A percentile compares a stretch with the other conserved stretches of the same genome.
Conservation (phyloP, 768 basidiomycete genomes). For the Rhodosporidiobolus odoratus region DNA sequence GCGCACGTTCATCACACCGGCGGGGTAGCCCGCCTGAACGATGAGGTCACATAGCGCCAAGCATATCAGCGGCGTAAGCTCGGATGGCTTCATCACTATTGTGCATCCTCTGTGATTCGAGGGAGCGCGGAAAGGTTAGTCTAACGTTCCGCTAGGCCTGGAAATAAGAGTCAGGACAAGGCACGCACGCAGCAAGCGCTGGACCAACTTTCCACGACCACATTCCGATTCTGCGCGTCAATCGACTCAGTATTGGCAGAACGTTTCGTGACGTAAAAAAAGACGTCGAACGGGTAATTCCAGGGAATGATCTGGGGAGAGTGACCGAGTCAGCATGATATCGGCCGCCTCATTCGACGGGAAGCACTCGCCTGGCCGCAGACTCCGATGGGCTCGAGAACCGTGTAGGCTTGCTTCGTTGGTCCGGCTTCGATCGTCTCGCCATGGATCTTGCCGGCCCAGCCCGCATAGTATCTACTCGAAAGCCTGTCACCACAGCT, state of each 20-base stretch:
- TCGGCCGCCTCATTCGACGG: too few relatives aligned
- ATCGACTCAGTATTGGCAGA: too few relatives aligned
- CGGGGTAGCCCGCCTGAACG: slow-evolving; percentile 81
- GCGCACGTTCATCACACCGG: slow-evolving; percentile 86
- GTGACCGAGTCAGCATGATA: too few relatives aligned
- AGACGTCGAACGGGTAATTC: slow-evolving; percentile 42
- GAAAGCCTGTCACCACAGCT: too few relatives aligned
- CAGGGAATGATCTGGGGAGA: slow-evolving; percentile 50
- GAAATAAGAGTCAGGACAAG: too few relatives aligned
- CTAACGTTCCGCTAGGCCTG: too few relatives aligned
- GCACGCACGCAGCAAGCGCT: slow-evolving; percentile 62
- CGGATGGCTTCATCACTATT: slow-evolving; percentile 87
- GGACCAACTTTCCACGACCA: slow-evolving; percentile 81
- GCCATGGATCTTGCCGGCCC: slow-evolving; percentile 78
- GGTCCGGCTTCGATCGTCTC: slow-evolving; percentile 73
- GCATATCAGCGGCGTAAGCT: slow-evolving; percentile 36
- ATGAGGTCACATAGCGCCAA: slow-evolving; percentile 62
- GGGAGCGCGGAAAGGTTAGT: not conserved
- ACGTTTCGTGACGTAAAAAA: too few relatives aligned
- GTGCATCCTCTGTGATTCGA: slow-evolving; percentile 60
- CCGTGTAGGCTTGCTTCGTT: slow-evolving; percentile 69
- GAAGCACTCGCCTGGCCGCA: slow-evolving; percentile 59
- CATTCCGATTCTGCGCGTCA: slow-evolving; percentile 41
- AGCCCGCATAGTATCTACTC: slow-evolving; percentile 76
- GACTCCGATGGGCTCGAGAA: slow-evolving; percentile 87